These are phyloP conservation scores for Cutaneotrichosporon cutaneum DNA, from an alignment of 1,284 basidiomycete species.

Conservation along the genomic window DNA sequence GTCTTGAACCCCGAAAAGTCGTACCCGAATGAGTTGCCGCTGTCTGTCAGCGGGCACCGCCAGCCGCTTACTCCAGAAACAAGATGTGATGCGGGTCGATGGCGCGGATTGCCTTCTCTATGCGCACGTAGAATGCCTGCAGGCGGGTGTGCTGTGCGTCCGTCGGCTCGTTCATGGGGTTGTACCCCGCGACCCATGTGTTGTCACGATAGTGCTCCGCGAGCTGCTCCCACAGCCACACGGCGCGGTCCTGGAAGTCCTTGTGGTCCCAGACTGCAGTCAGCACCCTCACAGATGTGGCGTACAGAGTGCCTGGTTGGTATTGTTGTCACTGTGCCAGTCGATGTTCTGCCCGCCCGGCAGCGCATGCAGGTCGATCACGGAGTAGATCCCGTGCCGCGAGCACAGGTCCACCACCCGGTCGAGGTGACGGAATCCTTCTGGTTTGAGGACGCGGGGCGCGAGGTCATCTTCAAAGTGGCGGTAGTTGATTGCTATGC, in stretches of 20 bases:
- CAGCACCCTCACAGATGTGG: background rate
- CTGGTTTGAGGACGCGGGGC: conserved; percentile 46
- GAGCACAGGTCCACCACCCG: conserved; percentile 45
- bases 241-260: conserved; percentile 68
- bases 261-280: conserved; percentile 65
- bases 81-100: conserved; percentile 64
- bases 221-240: conserved; percentile 67
- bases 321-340: conserved; percentile 46
- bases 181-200: conserved; percentile 64
- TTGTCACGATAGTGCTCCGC: conserved; percentile 65
- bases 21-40: conserved; percentile 66
- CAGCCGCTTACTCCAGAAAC: conserved; percentile 27
- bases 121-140: conserved; percentile 63
- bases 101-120: conserved; percentile 63
- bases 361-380: conserved; percentile 49
- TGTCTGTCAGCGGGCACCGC: conserved; percentile 25
- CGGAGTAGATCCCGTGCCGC: conserved; percentile 45
- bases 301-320: conserved; percentile 38
- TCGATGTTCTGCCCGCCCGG: conserved; percentile 49
- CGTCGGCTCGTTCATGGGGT: conserved; percentile 72
- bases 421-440: conserved; percentile 49
- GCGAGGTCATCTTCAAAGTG: conserved; percentile 50
- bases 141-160: conserved; percentile 58
- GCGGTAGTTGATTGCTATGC: conserved; percentile 50
- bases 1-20: conserved; percentile 70